phyloP scores from a whole-genome alignment of 2,329 filamentous ascomycete species.

The Elsinoe batatas region DNA sequence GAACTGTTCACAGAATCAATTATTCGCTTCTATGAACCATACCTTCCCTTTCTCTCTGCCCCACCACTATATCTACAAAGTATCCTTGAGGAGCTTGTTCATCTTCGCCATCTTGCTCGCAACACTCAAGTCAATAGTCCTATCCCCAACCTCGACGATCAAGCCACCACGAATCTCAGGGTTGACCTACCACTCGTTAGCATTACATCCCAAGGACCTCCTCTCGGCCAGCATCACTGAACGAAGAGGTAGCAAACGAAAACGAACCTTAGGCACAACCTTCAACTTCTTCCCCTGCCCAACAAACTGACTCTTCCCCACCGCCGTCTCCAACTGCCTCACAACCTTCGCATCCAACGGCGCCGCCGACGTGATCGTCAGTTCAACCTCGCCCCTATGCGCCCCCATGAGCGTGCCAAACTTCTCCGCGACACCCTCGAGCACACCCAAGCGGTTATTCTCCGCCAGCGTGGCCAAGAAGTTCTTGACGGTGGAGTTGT shows the following conservation, averaged over 20 bases:
- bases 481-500: slow-evolving; percentile 81
- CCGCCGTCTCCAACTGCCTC: slow-evolving; percentile 72
- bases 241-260: not conserved
- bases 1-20: slow-evolving; percentile 14
- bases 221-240: not conserved
- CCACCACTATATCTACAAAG: slow-evolving; percentile 62
- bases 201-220: slow-evolving; percentile 10
- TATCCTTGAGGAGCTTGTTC: slow-evolving; percentile 97
- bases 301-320: slow-evolving; percentile 81
- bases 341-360: slow-evolving; percentile 81
- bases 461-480: slow-evolving; percentile 83
- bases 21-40: slow-evolving; percentile 2
- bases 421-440: slow-evolving; percentile 77
- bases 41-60: not conserved
- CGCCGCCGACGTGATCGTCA: slow-evolving; percentile 83
- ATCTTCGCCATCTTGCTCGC: slow-evolving; percentile 91
- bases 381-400: slow-evolving; percentile 82
- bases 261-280: slow-evolving; percentile 73
- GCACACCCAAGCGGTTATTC: slow-evolving; percentile 85
- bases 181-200: slow-evolving; percentile 56
- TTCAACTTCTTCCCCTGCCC: slow-evolving; percentile 95
- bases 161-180: slow-evolving; percentile 88
- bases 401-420: slow-evolving; percentile 82
- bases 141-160: slow-evolving; percentile 91
- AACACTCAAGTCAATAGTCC: slow-evolving; percentile 95